Evolutionary conservation across 495 filamentous ascomycete species (phyloP).

Genomic region (Aspergillus panamensis): DNA sequence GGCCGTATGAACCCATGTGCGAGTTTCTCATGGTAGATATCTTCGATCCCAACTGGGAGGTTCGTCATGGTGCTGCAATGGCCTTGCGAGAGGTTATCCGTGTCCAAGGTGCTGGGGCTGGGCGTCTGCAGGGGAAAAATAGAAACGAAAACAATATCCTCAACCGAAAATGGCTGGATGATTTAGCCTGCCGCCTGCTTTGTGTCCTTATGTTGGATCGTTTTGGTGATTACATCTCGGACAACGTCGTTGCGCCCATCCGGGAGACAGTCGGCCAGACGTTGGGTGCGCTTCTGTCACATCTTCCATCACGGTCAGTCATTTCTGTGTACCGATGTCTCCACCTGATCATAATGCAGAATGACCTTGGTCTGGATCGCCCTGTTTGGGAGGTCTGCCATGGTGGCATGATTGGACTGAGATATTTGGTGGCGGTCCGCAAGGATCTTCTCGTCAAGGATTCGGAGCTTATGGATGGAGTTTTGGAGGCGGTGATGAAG

Average conservation of each 20-base stretch:
- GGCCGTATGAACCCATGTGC: constrained; percentile 91
- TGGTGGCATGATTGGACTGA: constrained; percentile 93
- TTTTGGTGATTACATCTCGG: constrained; percentile 96
- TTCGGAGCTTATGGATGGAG: constrained; percentile 81
- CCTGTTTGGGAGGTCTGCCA: constrained; percentile 93
- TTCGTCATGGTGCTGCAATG: constrained; percentile 95
- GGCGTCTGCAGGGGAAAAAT: constrained; percentile 65
- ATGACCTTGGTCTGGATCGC: constrained; percentile 63
- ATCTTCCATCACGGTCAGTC: constrained; percentile 71
- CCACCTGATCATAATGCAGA: constrained; percentile 87
- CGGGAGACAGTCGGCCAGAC: constrained; percentile 96
- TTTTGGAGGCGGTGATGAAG: constrained; percentile 89
- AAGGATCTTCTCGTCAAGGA: constrained; percentile 86
- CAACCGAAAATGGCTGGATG: constrained; percentile 85
- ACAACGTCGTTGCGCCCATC: constrained; percentile 94
- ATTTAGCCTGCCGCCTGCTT: constrained; percentile 85
- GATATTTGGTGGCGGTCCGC: constrained; percentile 91
- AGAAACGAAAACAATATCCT: constrained; percentile 70
- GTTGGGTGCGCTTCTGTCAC: constrained; percentile 79
- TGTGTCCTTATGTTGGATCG: constrained; percentile 96
- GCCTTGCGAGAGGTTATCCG: constrained; percentile 87
- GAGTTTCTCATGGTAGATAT: constrained; percentile 90
- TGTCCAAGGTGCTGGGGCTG: constrained; percentile 89
- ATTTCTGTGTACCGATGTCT: constrained; percentile 75
- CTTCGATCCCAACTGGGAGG: constrained; percentile 93